A percentile compares a stretch with the other conserved stretches of the same genome.
Evolutionary conservation across 169 alveolate species (phyloP).

Genomic region (Toxoplasma gondii): DNA sequence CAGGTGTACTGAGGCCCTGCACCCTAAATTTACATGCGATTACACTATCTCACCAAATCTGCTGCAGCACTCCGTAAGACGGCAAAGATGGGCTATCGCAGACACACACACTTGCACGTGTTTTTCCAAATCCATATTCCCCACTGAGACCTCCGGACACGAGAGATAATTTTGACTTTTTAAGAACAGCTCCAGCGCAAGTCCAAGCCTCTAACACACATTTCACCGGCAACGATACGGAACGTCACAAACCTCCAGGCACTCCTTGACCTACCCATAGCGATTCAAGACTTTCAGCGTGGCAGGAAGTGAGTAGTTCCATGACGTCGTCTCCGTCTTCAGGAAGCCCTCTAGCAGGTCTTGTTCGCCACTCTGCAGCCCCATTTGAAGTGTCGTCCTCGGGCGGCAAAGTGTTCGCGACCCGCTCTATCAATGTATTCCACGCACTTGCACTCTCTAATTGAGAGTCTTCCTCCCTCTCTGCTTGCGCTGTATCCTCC

Average conservation of each 20-base stretch:
- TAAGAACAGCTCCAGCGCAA: too few species aligned
- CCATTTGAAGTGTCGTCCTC: background rate
- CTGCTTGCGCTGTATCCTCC: background rate
- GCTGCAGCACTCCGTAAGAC: too few species aligned
- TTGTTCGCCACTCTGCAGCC: background rate
- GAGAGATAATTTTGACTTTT: too few species aligned
- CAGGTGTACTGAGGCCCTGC: too few species aligned
- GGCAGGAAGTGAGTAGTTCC: background rate
- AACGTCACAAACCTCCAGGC: too few species aligned
- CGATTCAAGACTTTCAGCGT: background rate
- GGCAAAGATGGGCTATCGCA: too few species aligned
- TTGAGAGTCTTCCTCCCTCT: background rate
- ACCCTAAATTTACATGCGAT: too few species aligned
- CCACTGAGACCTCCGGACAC: too few species aligned
- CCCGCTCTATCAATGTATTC: background rate
- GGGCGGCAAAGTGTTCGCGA: background rate
- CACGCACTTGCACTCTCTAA: background rate
- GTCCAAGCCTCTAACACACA: too few species aligned
- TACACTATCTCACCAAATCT: too few species aligned
- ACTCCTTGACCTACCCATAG: background rate
- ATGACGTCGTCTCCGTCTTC: background rate
- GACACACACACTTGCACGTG: background rate
- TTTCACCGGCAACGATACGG: too few species aligned
- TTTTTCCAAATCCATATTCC: background rate
- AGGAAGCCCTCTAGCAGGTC: background rate